Conservation (phyloP, 306 rosid genomes). For the Fragaria ananassa region DNA sequence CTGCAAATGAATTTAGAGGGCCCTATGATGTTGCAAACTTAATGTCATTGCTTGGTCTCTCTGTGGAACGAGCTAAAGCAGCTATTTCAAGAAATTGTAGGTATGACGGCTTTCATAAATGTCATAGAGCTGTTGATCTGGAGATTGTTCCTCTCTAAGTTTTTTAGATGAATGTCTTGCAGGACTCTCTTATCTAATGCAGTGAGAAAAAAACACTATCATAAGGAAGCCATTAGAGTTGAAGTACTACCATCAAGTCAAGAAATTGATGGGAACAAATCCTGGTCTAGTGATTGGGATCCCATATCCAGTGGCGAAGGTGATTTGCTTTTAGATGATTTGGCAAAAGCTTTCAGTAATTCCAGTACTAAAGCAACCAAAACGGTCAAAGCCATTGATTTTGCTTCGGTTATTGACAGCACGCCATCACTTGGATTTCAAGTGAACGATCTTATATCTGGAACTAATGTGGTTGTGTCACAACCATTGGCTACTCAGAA, state of each 20-base stretch:
- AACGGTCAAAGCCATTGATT: constrained; percentile 63
- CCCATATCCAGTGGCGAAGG: constrained; percentile 85
- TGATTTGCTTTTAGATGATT: constrained; percentile 67
- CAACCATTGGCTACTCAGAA: constrained; percentile 21
- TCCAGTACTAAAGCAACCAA: constrained; percentile 44
- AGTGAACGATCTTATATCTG: constrained; percentile 47
- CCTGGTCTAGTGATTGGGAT: constrained; percentile 64
- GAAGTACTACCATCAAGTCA: constrained; percentile 52
- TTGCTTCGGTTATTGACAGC: constrained; percentile 44
- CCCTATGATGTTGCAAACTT: constrained; percentile 87
- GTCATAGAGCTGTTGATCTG: constrained; percentile 9
- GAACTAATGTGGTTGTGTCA: constrained; percentile 29
- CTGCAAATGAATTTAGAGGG: constrained; percentile 79
- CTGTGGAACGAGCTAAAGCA: constrained; percentile 71
- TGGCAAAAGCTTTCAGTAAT: constrained; percentile 49
- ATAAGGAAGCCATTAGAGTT: constrained; percentile 69
- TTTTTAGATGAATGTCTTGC: constrained; percentile 28
- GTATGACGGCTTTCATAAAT: constrained; percentile 38
- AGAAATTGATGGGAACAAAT: constrained; percentile 41
- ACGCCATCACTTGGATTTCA: constrained; percentile 65
- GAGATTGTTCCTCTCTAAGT: constrained; percentile 12
- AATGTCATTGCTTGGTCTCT: constrained; percentile 67
- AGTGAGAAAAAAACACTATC: constrained; percentile 64
- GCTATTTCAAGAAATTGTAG: constrained; percentile 85
- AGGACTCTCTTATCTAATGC: constrained; percentile 73